Base-by-base conservation (phyloP, 768 basidiomycete species). In the Phanerochaete carnosa region DNA sequence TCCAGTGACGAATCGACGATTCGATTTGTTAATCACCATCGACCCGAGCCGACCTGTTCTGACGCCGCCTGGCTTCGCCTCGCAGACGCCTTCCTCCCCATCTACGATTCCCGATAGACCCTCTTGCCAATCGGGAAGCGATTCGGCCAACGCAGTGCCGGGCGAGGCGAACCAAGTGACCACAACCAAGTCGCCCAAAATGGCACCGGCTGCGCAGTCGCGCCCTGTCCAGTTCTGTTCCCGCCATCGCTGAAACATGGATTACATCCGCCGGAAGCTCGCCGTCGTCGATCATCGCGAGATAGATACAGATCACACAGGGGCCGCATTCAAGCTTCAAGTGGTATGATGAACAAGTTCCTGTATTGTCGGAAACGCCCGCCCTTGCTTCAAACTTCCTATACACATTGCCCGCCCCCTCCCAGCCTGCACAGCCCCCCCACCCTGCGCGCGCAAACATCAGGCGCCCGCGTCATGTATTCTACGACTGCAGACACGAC, bases 401-500 rank as follows among this genome's bases (percentile, higher is more conserved):
- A 23, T 35, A 13, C 33, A 19, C 49, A 26, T 28, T 50, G 49
- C 49, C 29, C 49, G 49, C 49, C 26, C 49, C 26, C 25, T 25
- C 16, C 13, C 19, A 7, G 45, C 45, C 8, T 37, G n/a, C 7
- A 39, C 55, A 9, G 12, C 55, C 35, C 6, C 35, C 35, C 55
- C 35, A 16, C 47, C 22, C 47, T 11, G 11, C 23, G 47, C 9
- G 47, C 47, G 12, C 37, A 9, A 39, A 39, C 37, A 39, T 39
- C 37, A n/a, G 46, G 22, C 46, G 46, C 23, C n/a, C n/a, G n/a
- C n/a, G n/a, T n/a, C n/a, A n/a, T n/a, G n/a, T n/a, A n/a, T n/a
- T 19, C 55, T 26, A 50, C 39, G 33, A n/a, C 52, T 60, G 59
- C 26, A 59, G 62, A 68, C 82, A 83, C 1, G 72, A 73, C 35